These are phyloP conservation scores for Nemania sp. DNA, from an alignment of 2,329 filamentous ascomycete genomes.

Conservation along the genomic window DNA sequence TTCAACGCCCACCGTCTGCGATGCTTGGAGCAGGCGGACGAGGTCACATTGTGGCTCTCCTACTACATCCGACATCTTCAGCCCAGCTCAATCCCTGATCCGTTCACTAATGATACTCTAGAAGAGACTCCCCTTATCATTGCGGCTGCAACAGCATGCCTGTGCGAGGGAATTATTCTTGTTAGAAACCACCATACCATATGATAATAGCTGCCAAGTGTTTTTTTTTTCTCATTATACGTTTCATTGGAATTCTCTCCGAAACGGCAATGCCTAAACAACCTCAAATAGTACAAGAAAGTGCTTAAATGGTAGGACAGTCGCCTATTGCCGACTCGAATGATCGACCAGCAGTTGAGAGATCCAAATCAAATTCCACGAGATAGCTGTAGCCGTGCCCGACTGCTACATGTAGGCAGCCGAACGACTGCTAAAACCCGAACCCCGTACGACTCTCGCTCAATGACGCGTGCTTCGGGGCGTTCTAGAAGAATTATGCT, in stretches of 20 bases:
- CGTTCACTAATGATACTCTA: neutral
- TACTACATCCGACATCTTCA: slow-evolving; percentile 17
- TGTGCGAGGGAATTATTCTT: too few relatives aligned
- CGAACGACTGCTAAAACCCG: neutral
- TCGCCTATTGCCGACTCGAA: too few relatives aligned
- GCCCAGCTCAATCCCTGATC: slow-evolving; percentile 9
- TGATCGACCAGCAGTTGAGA: too few relatives aligned
- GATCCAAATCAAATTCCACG: too few relatives aligned
- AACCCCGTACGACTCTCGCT: neutral
- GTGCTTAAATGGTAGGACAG: neutral
- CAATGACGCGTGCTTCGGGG: slow-evolving; percentile 15
- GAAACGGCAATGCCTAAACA: neutral
- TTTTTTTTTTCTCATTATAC: neutral
- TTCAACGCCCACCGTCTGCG: neutral
- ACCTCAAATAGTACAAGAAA: neutral
- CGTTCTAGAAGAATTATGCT: slow-evolving; percentile 15
- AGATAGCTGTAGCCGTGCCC: too few relatives aligned
- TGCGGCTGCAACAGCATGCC: neutral
- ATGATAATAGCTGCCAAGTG: too few relatives aligned
- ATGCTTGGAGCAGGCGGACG: neutral
- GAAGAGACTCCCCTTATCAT: neutral
- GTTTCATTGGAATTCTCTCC: neutral
- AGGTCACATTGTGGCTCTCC: slow-evolving; percentile 13
- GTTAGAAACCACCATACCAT: too few relatives aligned
- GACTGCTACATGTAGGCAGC: too few relatives aligned